Evolutionary conservation across 129 eudicot species (phyloP), one percentile per base, ranked within the genome.

Genomic region (Pittosporum tobira): DNA sequence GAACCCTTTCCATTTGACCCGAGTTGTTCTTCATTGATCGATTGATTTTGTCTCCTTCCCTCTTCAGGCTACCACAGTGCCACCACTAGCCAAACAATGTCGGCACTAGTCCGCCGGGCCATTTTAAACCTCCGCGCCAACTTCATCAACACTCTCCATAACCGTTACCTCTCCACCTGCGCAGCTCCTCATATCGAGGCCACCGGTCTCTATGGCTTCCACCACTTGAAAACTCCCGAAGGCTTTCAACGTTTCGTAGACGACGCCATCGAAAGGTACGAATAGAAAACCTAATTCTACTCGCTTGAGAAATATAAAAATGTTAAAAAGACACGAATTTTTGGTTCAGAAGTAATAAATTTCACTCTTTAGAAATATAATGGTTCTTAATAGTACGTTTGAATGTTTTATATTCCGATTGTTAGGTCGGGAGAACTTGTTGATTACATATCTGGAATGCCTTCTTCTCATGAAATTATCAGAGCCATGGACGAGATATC

Each of bases 401-500:
- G 23, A 55, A 55, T 45, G 21, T 27, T 57, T 18, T 30, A 8
- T 7, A 19, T 46, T 28, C 7, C 29, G 40, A 7, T 21, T 37
- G 49, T 15, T 36, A 42, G 59, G 51, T 51, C 51, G 0, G 62
- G 42, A 19, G 59, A 65, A 69, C 96, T 91, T 51, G 73, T 91
- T 46, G 62, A 71, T 62, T 81, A 69, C 65, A 81, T 91, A 45
- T 69, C 87, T 61, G 64, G 64, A 60, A 83, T 83, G 87, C 90
- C 98, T 27, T 74, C 87, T 2, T 70, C 90, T 23, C 68, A 76
- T 4, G 90, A 87, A 61, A 78, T 87, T 53, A 67, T 91, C 0
- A 66, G 70, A n/a, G 85, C 94, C 38, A 83, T 91, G 98, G 98
- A 91, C 55, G 94, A 91, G 61, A 78, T 91, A 68, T 91, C 98